Evolutionary conservation across 108 stramenopile genomes (phyloP).

Genomic region (Skeletonema costatum): DNA sequence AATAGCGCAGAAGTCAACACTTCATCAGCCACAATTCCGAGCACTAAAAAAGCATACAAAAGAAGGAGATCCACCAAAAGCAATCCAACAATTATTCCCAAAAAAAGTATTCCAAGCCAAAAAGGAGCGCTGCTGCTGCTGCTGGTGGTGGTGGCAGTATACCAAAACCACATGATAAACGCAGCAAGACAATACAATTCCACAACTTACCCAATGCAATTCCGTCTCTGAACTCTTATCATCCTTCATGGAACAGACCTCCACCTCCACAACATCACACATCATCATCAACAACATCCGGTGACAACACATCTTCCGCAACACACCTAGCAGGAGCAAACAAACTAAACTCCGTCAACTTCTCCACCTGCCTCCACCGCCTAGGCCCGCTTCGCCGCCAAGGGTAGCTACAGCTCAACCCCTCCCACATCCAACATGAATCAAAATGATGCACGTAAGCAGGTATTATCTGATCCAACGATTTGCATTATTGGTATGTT

Average conservation of each 20-base stretch:
- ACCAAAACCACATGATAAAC: background rate
- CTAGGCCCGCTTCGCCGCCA: slow-evolving; percentile 59
- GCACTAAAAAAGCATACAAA: too few species aligned
- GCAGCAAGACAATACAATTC: slow-evolving; percentile 32
- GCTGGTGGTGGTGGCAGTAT: background rate
- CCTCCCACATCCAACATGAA: slow-evolving; percentile 1
- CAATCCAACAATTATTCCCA: background rate
- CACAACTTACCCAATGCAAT: slow-evolving; percentile 29
- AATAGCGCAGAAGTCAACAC: too few species aligned
- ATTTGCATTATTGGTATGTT: slow-evolving; percentile 75
- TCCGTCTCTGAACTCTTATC: slow-evolving; percentile 20
- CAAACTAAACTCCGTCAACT: slow-evolving; percentile 74
- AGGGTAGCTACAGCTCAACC: background rate
- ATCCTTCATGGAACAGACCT: slow-evolving; percentile 40
- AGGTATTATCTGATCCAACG: slow-evolving; percentile 67
- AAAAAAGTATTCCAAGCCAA: background rate
- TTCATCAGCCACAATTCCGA: too few species aligned
- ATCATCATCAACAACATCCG: background rate
- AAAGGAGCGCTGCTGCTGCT: too few species aligned
- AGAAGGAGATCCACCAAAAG: background rate
- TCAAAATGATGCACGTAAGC: slow-evolving; percentile 31
- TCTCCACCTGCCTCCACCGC: slow-evolving; percentile 78
- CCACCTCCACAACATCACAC: background rate
- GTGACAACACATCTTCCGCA: background rate
- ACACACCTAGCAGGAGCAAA: slow-evolving; percentile 58